A percentile compares a stretch with the other conserved stretches of the same genome.
These are phyloP conservation scores for Trichoderma oligosporum DNA, from an alignment of 2,329 filamentous ascomycete species.

Conservation along the genomic window DNA sequence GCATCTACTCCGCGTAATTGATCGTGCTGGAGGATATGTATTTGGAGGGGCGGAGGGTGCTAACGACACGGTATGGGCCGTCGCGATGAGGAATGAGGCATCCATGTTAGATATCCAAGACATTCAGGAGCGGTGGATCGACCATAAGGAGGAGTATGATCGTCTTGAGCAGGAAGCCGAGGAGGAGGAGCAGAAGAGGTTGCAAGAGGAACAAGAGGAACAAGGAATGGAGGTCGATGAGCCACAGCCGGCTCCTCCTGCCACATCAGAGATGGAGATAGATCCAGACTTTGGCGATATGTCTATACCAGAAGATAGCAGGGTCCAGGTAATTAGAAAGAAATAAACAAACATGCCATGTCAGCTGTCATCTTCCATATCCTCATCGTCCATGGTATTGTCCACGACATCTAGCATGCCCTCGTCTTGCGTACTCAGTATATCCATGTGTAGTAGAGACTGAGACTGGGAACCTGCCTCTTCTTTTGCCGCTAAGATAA, in stretches of 20 bases:
- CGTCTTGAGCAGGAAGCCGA: constrained; percentile 69
- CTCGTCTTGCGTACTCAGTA: constrained; percentile 30
- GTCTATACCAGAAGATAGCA: constrained; percentile 53
- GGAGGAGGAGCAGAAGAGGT: constrained; percentile 71
- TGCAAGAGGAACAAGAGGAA: constrained; percentile 37
- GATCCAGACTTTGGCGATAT: constrained; percentile 52
- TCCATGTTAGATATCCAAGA: constrained; percentile 77
- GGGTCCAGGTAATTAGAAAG: constrained; percentile 68
- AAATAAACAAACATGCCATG: constrained; percentile 40
- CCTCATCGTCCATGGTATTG: constrained; percentile 42
- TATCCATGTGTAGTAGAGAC: constrained; percentile 22
- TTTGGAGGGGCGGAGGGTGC: constrained; percentile 88
- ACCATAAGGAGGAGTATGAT: constrained; percentile 84
- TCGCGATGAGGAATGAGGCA: constrained; percentile 78
- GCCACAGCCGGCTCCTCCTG: constrained; percentile 24
- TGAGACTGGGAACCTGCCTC: constrained; percentile 24
- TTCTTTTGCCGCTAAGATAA: constrained; percentile 64
- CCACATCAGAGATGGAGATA: constrained; percentile 26
- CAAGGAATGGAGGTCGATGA: constrained; percentile 38
- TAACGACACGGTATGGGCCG: constrained; percentile 95
- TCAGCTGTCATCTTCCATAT: constrained; percentile 43
- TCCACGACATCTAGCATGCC: constrained; percentile 43
- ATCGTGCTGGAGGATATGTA: constrained; percentile 87
- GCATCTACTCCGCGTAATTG: constrained; percentile 80
- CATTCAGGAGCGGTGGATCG: constrained; percentile 94